Evolutionary conservation across 495 filamentous ascomycete genomes (phyloP).

Genomic region (Bathelium albidoporum): DNA sequence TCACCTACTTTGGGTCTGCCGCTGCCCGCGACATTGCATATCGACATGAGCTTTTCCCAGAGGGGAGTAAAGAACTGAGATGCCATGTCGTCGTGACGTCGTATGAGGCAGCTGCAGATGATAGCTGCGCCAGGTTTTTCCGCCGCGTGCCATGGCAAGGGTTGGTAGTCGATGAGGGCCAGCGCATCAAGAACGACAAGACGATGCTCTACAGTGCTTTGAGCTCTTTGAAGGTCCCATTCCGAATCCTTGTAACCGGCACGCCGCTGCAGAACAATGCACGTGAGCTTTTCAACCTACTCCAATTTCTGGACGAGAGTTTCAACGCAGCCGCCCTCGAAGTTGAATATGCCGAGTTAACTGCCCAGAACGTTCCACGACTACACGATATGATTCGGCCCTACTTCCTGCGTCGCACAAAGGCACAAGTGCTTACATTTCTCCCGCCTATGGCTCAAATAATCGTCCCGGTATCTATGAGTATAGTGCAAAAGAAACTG

Average conservation of each 20-base stretch:
- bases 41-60: slow-evolving; percentile 74
- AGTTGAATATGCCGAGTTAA: slow-evolving; percentile 59
- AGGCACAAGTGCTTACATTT: slow-evolving; percentile 78
- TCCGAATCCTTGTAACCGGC: slow-evolving; percentile 71
- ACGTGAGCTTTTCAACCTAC: slow-evolving; percentile 83
- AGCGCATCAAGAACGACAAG: slow-evolving; percentile 89
- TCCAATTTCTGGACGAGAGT: slow-evolving; percentile 76
- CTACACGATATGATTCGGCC: slow-evolving; percentile 80
- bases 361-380: slow-evolving; percentile 64
- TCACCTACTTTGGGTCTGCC: slow-evolving; percentile 76
- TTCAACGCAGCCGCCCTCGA: slow-evolving; percentile 65
- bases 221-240: slow-evolving; percentile 58
- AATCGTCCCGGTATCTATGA: slow-evolving; percentile 90
- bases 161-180: slow-evolving; percentile 90
- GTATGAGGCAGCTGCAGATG: slow-evolving; percentile 73
- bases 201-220: slow-evolving; percentile 70
- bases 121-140: slow-evolving; percentile 53
- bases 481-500: slow-evolving; percentile 79
- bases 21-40: slow-evolving; percentile 58
- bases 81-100: slow-evolving; percentile 92
- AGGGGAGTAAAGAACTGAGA: slow-evolving; percentile 48
- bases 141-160: slow-evolving; percentile 68
- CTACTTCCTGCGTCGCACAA: slow-evolving; percentile 76
- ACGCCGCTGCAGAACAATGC: slow-evolving; percentile 95
- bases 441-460: slow-evolving; percentile 88